phyloP scores from a whole-genome alignment of 176 grass and related monocot genomes.

The Carex scoparia region DNA sequence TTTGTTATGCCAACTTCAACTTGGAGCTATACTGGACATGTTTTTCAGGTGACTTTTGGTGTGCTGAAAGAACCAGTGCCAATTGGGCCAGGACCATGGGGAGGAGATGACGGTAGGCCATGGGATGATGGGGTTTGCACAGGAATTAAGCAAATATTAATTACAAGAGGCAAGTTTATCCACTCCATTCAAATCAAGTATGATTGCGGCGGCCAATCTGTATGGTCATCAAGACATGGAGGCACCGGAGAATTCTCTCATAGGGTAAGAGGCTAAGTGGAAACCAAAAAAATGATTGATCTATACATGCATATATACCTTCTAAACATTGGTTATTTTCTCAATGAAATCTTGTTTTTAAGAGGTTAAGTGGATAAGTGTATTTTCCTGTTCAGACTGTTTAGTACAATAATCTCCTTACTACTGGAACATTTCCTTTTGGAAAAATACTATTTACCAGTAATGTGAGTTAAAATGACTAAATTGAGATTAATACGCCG shows the following conservation, averaged over 20 bases:
- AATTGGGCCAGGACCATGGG: slow-evolving; percentile 83
- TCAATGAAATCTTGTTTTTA: neutral
- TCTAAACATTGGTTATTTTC: neutral
- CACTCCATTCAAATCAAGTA: slow-evolving; percentile 91
- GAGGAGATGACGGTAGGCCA: slow-evolving; percentile 67
- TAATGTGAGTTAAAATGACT: neutral
- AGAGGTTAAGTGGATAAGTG: neutral
- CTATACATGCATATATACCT: neutral
- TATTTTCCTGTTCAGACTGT: neutral
- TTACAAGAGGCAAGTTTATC: slow-evolving; percentile 54
- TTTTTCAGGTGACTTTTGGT: slow-evolving; percentile 50
- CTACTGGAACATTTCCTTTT: neutral
- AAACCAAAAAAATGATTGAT: neutral
- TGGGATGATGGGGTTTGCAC: slow-evolving; percentile 90
- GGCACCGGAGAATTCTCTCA: slow-evolving; percentile 47
- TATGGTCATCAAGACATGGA: slow-evolving; percentile 85
- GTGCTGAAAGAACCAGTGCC: slow-evolving; percentile 73
- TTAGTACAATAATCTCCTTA: neutral
- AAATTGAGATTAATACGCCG: neutral
- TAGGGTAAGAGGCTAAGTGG: slow-evolving; percentile 68
- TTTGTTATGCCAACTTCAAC: neutral
- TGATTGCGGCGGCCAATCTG: slow-evolving; percentile 64
- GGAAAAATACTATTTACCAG: neutral
- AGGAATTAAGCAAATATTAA: slow-evolving; percentile 71
- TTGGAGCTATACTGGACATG: neutral